Conservation (phyloP, 1,139 yeast genomes). For the Hansenula lynferdii region DNA sequence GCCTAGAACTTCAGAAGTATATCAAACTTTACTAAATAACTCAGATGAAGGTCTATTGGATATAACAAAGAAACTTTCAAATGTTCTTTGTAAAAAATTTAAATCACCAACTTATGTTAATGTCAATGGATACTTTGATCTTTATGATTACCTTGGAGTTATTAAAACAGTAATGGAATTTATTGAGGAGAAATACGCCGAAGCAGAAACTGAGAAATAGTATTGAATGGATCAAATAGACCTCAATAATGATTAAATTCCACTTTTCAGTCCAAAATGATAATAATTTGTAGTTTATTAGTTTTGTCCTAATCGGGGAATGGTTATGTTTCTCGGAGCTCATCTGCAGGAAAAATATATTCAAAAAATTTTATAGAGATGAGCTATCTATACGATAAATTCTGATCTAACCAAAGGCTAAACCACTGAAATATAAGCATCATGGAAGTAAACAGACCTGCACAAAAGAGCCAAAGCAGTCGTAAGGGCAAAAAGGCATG, state of each 20-base stretch:
- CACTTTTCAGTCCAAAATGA: too few species aligned
- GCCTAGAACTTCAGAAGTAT: constrained; percentile 14
- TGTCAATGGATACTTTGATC: constrained; percentile 26
- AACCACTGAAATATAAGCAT: too few species aligned
- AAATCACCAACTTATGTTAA: constrained; percentile 32
- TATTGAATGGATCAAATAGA: too few species aligned
- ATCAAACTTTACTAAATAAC: constrained; percentile 32
- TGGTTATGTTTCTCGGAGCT: background rate
- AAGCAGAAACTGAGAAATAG: background rate
- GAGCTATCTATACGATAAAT: constrained; percentile 1
- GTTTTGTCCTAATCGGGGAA: background rate
- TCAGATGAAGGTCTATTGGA: constrained; percentile 31
- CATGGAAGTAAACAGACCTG: constrained; percentile 37
- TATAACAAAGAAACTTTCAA: constrained; percentile 30
- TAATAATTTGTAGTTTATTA: too few species aligned
- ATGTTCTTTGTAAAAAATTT: constrained; percentile 29
- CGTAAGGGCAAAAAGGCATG: constrained; percentile 93
- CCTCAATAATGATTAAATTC: background rate
- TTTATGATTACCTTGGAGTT: constrained; percentile 11
- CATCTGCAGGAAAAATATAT: background rate
- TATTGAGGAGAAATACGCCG: constrained; percentile 4
- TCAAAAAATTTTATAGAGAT: constrained; percentile 5
- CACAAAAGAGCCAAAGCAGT: constrained; percentile 59
- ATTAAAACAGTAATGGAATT: constrained; percentile 10
- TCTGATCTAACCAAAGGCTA: too few species aligned